Conservation (phyloP, 352 stramenopile species). For the Phytophthora capsici region DNA sequence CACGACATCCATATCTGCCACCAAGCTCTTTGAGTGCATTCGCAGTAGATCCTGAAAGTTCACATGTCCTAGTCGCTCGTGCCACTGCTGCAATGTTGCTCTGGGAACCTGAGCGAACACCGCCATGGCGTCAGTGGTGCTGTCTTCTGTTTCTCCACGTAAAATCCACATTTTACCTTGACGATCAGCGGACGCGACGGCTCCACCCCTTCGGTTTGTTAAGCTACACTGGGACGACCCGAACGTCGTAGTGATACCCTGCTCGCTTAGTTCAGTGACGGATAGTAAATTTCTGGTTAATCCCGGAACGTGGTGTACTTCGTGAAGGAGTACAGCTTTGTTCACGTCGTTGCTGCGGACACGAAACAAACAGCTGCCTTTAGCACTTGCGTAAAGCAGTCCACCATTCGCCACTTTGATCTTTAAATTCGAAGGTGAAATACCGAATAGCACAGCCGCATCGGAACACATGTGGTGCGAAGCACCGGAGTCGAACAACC, state of each 20-base stretch:
- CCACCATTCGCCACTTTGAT: too few relatives aligned
- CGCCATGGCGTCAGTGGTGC: not conserved
- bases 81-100: not conserved
- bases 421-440: slow-evolving; percentile 4
- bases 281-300: too few relatives aligned
- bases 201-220: too few relatives aligned
- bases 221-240: too few relatives aligned
- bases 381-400: too few relatives aligned
- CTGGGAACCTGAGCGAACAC: not conserved
- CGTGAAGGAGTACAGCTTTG: too few relatives aligned
- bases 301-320: too few relatives aligned
- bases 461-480: slow-evolving; percentile 8
- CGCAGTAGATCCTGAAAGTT: slow-evolving; percentile 12
- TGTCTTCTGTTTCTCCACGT: not conserved
- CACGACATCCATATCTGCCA: not conserved
- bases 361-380: too few relatives aligned
- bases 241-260: too few relatives aligned
- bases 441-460: not conserved
- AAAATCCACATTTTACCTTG: not conserved
- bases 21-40: not conserved
- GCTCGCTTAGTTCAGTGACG: too few relatives aligned
- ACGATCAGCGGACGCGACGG: not conserved
- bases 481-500: slow-evolving; percentile 2
- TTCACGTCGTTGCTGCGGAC: too few relatives aligned
- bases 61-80: slow-evolving; percentile 8